Evolutionary conservation across 2,329 filamentous ascomycete species (phyloP), one percentile per base, ranked within the genome.

Genomic region (Xylariales sp.): DNA sequence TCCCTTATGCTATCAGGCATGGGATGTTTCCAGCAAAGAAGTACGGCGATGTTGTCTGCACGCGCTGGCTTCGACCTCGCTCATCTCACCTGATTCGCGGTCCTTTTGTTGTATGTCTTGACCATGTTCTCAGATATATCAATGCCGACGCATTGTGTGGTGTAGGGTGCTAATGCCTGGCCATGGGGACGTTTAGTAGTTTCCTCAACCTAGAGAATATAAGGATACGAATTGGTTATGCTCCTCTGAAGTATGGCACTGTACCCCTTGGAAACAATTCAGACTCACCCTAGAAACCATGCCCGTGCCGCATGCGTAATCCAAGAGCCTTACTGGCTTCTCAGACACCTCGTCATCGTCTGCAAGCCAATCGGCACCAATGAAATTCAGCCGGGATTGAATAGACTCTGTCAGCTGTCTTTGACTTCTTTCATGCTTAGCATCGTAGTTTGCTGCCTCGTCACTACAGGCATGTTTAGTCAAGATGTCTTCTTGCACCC

Each of bases 291-390:
- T 70, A 11, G 82, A 83, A 45, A 86, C 67, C 38, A 77, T 60
- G 3, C 83, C 83, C 5, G 82, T 81, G 7, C 85, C 85, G 53
- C 85, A 89, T 13, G 85, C 85, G 59, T 89, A 90, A 55, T 90
- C 85, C 2, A 89, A 66, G 15, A 88, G 60, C 31, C 72, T 71
- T 29, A 78, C 66, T 40, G 50, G 53, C 51, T 49, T 63, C 33
- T 43, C 47, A 2, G 49, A 13, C 18, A 17, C 28, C 19, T 38
- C 29, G 7, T 62, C 56, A 7, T 59, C 59, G 5, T 66, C 67
- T 14, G 59, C 57, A 30, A 61, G 58, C 63, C 78, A 81, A 38
- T 74, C 67, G 17, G 77, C 71, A 29, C 78, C 80, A 40, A 87
- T 74, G 65, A 84, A 85, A 37, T 72, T 66, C 5, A 74, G 65